Percentiles rank a stretch among this genome's conserved stretches.
phyloP scores from a whole-genome alignment of 2,329 filamentous ascomycete genomes.

The Stagonosporopsis vannaccii region DNA sequence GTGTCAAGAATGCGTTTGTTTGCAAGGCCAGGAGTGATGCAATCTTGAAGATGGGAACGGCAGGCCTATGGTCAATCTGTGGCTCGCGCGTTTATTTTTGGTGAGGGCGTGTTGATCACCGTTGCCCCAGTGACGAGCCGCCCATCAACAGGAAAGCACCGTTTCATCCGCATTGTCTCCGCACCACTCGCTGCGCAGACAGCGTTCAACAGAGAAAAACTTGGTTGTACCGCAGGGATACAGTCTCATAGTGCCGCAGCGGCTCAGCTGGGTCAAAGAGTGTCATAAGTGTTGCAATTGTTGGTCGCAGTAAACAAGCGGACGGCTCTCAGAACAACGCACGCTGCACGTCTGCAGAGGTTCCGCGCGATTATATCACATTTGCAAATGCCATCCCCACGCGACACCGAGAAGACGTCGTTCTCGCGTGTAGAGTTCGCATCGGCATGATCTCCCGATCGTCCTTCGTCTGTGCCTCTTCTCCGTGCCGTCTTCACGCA shows the following conservation, averaged over 20 bases:
- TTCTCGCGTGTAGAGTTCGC: slow-evolving; percentile 14
- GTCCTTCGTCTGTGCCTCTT: slow-evolving; percentile 13
- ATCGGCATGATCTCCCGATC: slow-evolving; percentile 20
- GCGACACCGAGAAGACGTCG: slow-evolving; percentile 1
- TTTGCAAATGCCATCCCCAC: slow-evolving; percentile 9
- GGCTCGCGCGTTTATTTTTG: slow-evolving; percentile 19
- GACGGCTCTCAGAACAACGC: neutral
- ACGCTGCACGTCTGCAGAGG: neutral
- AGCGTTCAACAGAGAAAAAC: slow-evolving; percentile 14
- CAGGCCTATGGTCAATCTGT: slow-evolving; percentile 6
- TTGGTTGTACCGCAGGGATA: slow-evolving; percentile 22
- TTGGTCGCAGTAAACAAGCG: neutral
- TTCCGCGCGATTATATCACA: neutral
- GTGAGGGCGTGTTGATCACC: slow-evolving; percentile 10
- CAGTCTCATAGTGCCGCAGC: neutral
- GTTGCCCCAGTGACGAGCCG: slow-evolving; percentile 13
- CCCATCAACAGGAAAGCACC: slow-evolving; percentile 8
- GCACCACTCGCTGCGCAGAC: slow-evolving; percentile 15
- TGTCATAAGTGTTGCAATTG: neutral
- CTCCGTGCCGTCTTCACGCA: slow-evolving; percentile 14
- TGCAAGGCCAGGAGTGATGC: slow-evolving; percentile 14
- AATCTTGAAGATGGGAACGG: slow-evolving; percentile 13
- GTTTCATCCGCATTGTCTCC: slow-evolving; percentile 17
- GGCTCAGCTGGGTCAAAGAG: neutral
- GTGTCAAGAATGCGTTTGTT: slow-evolving; percentile 14